A percentile compares a stretch with the other conserved stretches of the same genome.
phyloP scores from a whole-genome alignment of 1,139 yeast genomes.

The Suhomyces bokatorum region DNA sequence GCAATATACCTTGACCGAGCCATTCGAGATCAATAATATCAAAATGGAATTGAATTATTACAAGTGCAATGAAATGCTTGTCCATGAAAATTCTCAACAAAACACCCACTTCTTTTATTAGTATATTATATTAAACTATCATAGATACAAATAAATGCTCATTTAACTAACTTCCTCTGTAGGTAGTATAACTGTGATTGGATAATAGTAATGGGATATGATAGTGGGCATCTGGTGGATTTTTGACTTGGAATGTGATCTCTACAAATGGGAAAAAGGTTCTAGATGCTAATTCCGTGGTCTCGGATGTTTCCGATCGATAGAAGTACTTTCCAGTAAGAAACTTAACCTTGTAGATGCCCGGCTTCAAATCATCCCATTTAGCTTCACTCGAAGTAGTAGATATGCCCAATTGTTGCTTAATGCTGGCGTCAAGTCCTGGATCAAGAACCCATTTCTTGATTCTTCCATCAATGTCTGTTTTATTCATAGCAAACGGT shows the following conservation, averaged over 20 bases:
- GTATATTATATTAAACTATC: neutral
- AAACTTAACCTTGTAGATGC: slow-evolving; percentile 73
- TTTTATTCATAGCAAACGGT: slow-evolving; percentile 63
- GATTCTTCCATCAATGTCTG: slow-evolving; percentile 79
- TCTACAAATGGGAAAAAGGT: slow-evolving; percentile 87
- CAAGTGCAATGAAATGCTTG: slow-evolving; percentile 57
- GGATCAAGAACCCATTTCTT: slow-evolving; percentile 63
- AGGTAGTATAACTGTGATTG: slow-evolving; percentile 83
- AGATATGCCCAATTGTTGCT: slow-evolving; percentile 34
- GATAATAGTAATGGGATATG: slow-evolving; percentile 83
- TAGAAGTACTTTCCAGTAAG: slow-evolving; percentile 68
- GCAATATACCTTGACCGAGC: slow-evolving; percentile 50
- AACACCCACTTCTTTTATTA: slow-evolving; percentile 56
- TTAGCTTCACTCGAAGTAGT: slow-evolving; percentile 18
- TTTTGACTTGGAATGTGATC: slow-evolving; percentile 62
- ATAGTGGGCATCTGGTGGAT: slow-evolving; percentile 75
- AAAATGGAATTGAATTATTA: slow-evolving; percentile 52
- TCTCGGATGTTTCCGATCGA: slow-evolving; percentile 23
- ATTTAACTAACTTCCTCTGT: slow-evolving; percentile 67
- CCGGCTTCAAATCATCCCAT: slow-evolving; percentile 54
- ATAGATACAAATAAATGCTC: neutral
- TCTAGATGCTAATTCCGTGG: slow-evolving; percentile 21
- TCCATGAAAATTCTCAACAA: slow-evolving; percentile 51
- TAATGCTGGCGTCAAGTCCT: slow-evolving; percentile 19
- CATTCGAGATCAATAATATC: slow-evolving; percentile 46